Conservation (phyloP, 2,329 filamentous ascomycete species). For the Grosmannia penicillata region DNA sequence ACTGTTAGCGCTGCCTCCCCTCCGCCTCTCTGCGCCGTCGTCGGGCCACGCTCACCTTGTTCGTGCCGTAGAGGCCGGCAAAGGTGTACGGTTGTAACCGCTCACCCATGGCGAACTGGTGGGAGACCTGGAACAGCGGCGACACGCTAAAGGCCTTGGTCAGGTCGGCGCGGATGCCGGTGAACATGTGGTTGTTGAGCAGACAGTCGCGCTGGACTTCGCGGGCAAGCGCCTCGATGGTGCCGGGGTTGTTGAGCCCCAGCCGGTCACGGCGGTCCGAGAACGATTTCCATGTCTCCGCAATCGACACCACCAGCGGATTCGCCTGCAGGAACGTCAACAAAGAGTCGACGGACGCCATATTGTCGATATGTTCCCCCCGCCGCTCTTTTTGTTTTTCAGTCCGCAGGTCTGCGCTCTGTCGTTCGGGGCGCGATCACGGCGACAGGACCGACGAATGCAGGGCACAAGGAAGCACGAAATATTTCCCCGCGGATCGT, state of each 20-base stretch:
- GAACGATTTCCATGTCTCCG: slow-evolving; percentile 69
- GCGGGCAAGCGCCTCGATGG: slow-evolving; percentile 67
- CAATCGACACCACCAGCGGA: slow-evolving; percentile 51
- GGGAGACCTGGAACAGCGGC: slow-evolving; percentile 92
- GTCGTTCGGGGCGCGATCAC: neutral
- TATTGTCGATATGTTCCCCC: slow-evolving; percentile 14
- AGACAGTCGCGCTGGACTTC: slow-evolving; percentile 96
- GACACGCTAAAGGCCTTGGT: slow-evolving; percentile 92
- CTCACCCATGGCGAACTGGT: slow-evolving; percentile 92
- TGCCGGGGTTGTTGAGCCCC: slow-evolving; percentile 82
- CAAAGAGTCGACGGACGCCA: slow-evolving; percentile 36
- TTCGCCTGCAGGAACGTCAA: slow-evolving; percentile 60
- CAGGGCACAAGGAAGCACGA: neutral
- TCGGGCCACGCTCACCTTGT: slow-evolving; percentile 73
- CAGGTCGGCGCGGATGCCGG: slow-evolving; percentile 85
- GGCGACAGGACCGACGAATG: neutral
- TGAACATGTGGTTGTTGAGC: slow-evolving; percentile 93
- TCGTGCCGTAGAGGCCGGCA: slow-evolving; percentile 83
- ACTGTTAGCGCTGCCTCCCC: neutral
- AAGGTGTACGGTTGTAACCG: slow-evolving; percentile 89
- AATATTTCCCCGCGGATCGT: neutral
- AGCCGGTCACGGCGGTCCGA: slow-evolving; percentile 75
- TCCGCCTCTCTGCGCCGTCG: slow-evolving; percentile 14
- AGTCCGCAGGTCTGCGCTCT: neutral
- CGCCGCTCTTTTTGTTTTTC: neutral